Evolutionary conservation across 2,329 filamentous ascomycete species (phyloP).

Genomic region (Alternaria tenuissima): DNA sequence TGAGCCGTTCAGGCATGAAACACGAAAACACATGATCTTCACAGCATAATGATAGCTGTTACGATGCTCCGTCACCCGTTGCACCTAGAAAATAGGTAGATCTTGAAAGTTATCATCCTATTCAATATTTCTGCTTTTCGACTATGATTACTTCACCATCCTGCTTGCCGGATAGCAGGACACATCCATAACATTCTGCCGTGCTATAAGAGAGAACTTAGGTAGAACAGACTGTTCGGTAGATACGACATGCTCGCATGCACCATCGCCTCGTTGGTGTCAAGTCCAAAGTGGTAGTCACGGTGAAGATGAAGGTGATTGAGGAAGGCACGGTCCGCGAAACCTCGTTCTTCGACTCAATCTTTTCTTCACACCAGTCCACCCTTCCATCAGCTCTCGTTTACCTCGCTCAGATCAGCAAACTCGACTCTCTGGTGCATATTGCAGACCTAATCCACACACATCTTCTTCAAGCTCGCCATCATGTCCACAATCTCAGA

Average conservation of each 20-base stretch:
- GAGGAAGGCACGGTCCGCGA: background rate
- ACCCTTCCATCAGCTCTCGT: background rate
- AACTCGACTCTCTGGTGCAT: background rate
- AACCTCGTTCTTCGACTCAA: background rate
- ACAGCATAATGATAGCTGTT: background rate
- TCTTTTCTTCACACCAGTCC: background rate
- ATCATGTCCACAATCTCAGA: background rate
- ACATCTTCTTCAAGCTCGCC: background rate
- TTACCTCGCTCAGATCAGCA: background rate
- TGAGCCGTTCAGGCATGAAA: background rate
- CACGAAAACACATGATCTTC: background rate
- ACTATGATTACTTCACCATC: background rate
- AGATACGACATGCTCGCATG: background rate
- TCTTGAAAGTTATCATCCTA: background rate
- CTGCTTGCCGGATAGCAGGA: background rate
- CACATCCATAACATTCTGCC: background rate
- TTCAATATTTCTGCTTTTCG: background rate
- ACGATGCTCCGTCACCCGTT: background rate
- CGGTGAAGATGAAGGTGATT: background rate
- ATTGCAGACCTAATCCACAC: background rate
- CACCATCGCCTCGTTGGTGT: background rate
- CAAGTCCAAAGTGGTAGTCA: background rate
- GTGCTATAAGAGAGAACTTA: background rate
- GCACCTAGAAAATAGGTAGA: background rate
- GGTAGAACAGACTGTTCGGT: background rate